These are phyloP conservation scores for Mycosphaerella sp. DNA, from an alignment of 2,329 filamentous ascomycete species.

Conservation along the genomic window DNA sequence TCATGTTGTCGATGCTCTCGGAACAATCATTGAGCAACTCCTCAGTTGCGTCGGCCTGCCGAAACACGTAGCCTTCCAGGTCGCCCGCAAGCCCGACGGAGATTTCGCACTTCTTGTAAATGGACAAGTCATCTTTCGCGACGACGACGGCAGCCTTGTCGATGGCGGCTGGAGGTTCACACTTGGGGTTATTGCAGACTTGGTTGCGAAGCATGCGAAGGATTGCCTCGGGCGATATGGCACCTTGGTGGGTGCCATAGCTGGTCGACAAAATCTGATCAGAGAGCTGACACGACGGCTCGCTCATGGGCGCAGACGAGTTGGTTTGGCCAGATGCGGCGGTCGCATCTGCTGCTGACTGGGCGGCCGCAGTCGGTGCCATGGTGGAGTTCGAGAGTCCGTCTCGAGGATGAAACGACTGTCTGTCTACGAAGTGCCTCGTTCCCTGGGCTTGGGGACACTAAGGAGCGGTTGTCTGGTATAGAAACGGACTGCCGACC, in stretches of 20 bases:
- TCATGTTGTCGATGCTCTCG: constrained; percentile 9
- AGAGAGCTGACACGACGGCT: constrained; percentile 7
- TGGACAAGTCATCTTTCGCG: constrained; percentile 9
- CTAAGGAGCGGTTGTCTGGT: not conserved
- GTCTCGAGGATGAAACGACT: not conserved
- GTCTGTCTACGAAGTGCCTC: not conserved
- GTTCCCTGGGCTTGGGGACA: not conserved
- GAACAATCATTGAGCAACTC: constrained; percentile 10
- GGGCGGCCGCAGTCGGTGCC: not conserved
- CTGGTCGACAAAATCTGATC: constrained; percentile 10
- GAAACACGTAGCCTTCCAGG: constrained; percentile 11
- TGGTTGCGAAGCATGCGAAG: constrained; percentile 9
- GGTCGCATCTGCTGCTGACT: not conserved
- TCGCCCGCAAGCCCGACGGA: constrained; percentile 12
- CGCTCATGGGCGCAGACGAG: not conserved
- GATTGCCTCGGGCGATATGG: constrained; percentile 9
- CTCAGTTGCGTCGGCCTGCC: constrained; percentile 6
- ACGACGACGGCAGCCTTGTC: constrained; percentile 7
- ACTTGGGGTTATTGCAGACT: constrained; percentile 9
- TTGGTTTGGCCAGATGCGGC: not conserved
- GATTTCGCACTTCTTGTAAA: constrained; percentile 14
- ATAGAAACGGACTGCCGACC: not conserved
- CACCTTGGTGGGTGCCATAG: constrained; percentile 11
- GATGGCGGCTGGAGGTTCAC: constrained; percentile 8
- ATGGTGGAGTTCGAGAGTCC: not conserved